Evolutionary conservation across 805 yeast species (phyloP), one percentile per base, ranked within the genome.

Genomic region (Saccharomyces kudriavzevii): DNA sequence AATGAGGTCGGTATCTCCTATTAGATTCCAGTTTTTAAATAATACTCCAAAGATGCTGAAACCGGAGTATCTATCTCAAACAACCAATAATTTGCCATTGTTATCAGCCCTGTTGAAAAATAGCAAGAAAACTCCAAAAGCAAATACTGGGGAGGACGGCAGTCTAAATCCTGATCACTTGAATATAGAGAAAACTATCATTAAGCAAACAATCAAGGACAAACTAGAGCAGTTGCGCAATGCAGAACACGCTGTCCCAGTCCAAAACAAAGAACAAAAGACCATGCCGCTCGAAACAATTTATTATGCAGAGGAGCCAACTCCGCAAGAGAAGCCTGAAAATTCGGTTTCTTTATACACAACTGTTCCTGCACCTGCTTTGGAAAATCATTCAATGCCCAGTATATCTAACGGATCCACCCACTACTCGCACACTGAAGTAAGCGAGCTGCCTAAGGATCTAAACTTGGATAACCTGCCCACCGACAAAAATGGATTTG

Each of bases 21-120:
- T 64, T 14, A 58, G 68, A 31, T 60, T 63, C 35, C 60, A 51
- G 22, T 27, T 60, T 49, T 54, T 57, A 30, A 59, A 52, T 30
- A 50, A 54, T 45, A 60, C 59, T 9, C 70, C 70, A 14, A 62
- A 62, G 52, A 66, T 67, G 70, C 53, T 66, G 3, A 67, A 63
- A 50, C 63, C 64, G 2, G 70, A 66, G 49, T 66, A 61, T 52
- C 53, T 63, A 27, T 50, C 61, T 11, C 58, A 57, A n/a, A 56
- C 56, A 47, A 30, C 43, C 29, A 14, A 17, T 51, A 20, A 47
- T 59, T 9, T 54, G 17, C 67, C 69, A 9, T 52, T 66, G 43
- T 50, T 66, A 26, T 58, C 67, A n/a, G 58, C 67, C 20, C 40
- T 62, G 22, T 53, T 64, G 50, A 59, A 57, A 48, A 53, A 48